Evolutionary conservation across 768 basidiomycete genomes (phyloP), one percentile per base, ranked within the genome.

Genomic region (Pleurotus tuber-regium): DNA sequence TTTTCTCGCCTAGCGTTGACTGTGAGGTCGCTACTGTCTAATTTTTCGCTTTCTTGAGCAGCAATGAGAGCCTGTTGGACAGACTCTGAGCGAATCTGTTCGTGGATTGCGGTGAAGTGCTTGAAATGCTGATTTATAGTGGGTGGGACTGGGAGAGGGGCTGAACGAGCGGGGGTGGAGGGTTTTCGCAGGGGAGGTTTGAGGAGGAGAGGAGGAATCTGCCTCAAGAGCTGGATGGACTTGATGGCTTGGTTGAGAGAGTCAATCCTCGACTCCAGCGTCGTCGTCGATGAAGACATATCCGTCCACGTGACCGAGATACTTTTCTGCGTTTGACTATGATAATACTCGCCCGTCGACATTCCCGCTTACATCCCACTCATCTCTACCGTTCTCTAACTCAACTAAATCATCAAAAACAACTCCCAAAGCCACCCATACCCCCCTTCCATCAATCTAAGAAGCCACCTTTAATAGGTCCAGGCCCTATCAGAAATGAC

Each of bases 61-160:
- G 70, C 68, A 30, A 63, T 65, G 48, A 89, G 66, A 2, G 85
- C 86, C 0, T 77, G 70, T 63, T 89, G 87, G 4, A 82, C 72
- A 4, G 69, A 67, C 41, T 78, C 77, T 4, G 79, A 78, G 21
- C 72, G 65, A 3, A 84, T 55, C 23, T 66, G 59, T 4, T 79
- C 78, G n/a, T 67, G 65, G 43, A 86, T 70, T 7, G 71, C 72
- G 42, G 68, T 74, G 26, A 84, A 50, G 30, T 75, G 69, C 52
- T 73, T 66, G 47, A 83, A 79, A 42, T 81, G 46, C 29, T 48
- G 46, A 8, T 14, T 46, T 30, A 26, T 21, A 30, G 7, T 46
- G 12, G 14, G 19, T 14, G 29, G 46, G 24, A 43, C n/a, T 16
- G 33, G 48, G 21, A 29, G 39, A 35, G 53, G 51, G 40, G 46